phyloP scores from a whole-genome alignment of 805 yeast genomes.

The Metschnikowia anglica region DNA sequence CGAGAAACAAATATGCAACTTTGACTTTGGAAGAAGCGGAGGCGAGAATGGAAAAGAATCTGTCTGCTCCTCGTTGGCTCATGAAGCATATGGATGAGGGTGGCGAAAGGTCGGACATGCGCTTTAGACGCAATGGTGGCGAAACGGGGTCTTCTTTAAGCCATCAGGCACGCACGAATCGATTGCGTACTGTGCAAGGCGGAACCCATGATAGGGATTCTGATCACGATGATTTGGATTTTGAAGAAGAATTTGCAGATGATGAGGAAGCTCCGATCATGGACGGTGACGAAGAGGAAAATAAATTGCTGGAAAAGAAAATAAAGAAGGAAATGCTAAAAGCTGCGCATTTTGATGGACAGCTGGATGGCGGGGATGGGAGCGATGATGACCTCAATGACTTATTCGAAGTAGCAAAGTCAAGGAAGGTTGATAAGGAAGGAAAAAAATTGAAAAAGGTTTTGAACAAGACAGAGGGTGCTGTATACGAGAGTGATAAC shows the following conservation, averaged over 20 bases:
- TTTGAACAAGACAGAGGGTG: conserved; percentile 81
- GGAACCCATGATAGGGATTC: conserved; percentile 56
- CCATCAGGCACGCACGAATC: conserved; percentile 8
- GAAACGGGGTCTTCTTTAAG: conserved; percentile 7
- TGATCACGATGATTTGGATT: conserved; percentile 90
- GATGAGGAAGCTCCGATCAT: conserved; percentile 98
- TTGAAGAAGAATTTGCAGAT: conserved; percentile 95
- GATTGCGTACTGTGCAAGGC: conserved; percentile 45
- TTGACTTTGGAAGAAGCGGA: conserved; percentile 96
- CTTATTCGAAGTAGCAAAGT: conserved; percentile 57
- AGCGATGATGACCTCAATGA: conserved; percentile 66
- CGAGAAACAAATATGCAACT: conserved; percentile 90
- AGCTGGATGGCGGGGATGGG: conserved; percentile 53
- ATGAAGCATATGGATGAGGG: conserved; percentile 82
- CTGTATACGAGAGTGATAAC: conserved; percentile 84
- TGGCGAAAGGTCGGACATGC: conserved; percentile 48
- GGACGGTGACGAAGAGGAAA: conserved; percentile 95
- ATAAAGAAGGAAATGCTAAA: conserved; percentile 81
- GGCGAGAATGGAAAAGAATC: conserved; percentile 81
- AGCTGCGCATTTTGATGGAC: conserved; percentile 74
- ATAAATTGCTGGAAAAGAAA: conserved; percentile 80
- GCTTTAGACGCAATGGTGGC: conserved; percentile 36
- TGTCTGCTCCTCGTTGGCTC: conserved; percentile 86
- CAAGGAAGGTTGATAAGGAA: conserved; percentile 81
- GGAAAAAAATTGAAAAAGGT: conserved; percentile 85